Base-by-base conservation (phyloP, 441 rosid genomes). In the Pelargonium fulgidum region DNA sequence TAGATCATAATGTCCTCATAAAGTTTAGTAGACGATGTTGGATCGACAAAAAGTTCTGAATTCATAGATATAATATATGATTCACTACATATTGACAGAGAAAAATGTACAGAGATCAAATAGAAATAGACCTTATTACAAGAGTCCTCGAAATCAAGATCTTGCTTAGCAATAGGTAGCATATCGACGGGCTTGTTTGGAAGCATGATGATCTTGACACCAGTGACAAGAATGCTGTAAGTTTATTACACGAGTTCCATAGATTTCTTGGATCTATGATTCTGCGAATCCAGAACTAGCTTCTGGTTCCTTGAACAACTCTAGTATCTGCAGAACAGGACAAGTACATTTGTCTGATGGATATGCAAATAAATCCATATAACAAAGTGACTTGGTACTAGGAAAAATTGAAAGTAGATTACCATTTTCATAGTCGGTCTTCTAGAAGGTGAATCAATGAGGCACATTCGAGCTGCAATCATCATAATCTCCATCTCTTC, bases 351-450 rank as follows among this genome's bases (percentile, higher is more conserved):
- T n/a, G 50, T 45, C 14, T 50, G 42, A 52, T n/a, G 17, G n/a
- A 11, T 47, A 47, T 47, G 54, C 13, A 47, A 10, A 13, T 47
- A 10, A 47, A 47, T 22, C n/a, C 54, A 29, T 44, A 24, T 0
- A 54, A 54, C 20, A 44, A 5, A 26, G 11, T 9, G 9, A 64
- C 16, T 12, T 29, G 14, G 14, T 12, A 52, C 12, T 16, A 2
- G 1, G 16, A 44, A 62, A n/a, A n/a, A 44, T 41, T 9, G 39
- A 42, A 70, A 69, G 41, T 47, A 48, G 42, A 0, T 59, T 16
- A 80, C 85, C 63, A n/a, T 76, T 76, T 78, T 70, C 83, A 76
- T 74, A 5, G 77, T 77, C 63, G 83, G 83, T 71, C 85, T 73
- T 65, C 70, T 73, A 42, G 85, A 76, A 70, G 82, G 68, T 0